A percentile compares a stretch with the other conserved stretches of the same genome.
Conservation (phyloP, 768 basidiomycete species). For the Mrakia frigida region DNA sequence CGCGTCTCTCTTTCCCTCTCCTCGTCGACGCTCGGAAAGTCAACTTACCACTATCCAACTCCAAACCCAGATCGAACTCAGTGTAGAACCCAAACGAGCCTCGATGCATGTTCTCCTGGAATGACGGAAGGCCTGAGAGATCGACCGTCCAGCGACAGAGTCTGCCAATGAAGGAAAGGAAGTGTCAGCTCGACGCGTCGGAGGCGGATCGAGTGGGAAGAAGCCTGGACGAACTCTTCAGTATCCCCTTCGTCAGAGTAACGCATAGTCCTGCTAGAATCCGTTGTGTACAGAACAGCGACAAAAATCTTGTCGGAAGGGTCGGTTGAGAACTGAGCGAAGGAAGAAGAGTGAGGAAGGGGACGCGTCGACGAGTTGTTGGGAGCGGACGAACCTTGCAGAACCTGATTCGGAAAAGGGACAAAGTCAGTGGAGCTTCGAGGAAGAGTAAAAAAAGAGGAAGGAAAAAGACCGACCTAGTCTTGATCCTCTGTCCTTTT, state of each 20-base stretch:
- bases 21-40: too few relatives aligned
- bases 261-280: constrained; percentile 67
- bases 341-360: constrained; percentile 24
- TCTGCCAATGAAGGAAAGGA: too few relatives aligned
- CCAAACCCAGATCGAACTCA: constrained; percentile 77
- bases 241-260: constrained; percentile 64
- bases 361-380: constrained; percentile 23
- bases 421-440: too few relatives aligned
- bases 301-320: constrained; percentile 66
- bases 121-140: constrained; percentile 67
- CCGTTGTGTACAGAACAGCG: constrained; percentile 74
- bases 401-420: constrained; percentile 51
- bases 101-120: constrained; percentile 63
- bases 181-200: too few relatives aligned
- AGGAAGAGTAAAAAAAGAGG: too few relatives aligned
- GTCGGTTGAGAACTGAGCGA: constrained; percentile 10
- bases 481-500: constrained; percentile 78
- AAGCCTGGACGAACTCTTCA: constrained; percentile 22
- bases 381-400: constrained; percentile 52
- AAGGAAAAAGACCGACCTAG: constrained; percentile 36
- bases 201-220: too few relatives aligned
- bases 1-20: too few relatives aligned
- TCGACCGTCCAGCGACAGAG: constrained; percentile 68
- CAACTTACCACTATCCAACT: constrained; percentile 52
- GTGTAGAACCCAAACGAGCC: constrained; percentile 70